Evolutionary conservation across 2,329 filamentous ascomycete species (phyloP).

Genomic region (Hyphodiscus sp.): DNA sequence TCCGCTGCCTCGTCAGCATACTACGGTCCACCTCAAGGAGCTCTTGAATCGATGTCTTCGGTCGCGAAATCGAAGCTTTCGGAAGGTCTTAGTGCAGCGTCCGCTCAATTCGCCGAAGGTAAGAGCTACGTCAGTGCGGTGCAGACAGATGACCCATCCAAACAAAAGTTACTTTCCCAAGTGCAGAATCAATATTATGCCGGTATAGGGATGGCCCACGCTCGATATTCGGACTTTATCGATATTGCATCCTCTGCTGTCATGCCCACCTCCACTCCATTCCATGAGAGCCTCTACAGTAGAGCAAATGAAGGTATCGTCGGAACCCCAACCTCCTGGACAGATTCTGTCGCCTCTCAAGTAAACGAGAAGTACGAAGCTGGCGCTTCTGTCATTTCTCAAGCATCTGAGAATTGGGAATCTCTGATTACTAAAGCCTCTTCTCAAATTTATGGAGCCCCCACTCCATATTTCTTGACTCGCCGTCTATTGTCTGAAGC

Average conservation of each 20-base stretch:
- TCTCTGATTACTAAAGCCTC: constrained; percentile 28
- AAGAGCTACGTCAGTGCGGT: constrained; percentile 58
- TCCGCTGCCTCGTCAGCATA: constrained; percentile 44
- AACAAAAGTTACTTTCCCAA: constrained; percentile 52
- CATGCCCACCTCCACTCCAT: constrained; percentile 52
- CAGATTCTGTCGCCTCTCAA: constrained; percentile 43
- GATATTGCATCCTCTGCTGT: constrained; percentile 64
- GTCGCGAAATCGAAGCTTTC: constrained; percentile 64
- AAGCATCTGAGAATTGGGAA: constrained; percentile 36
- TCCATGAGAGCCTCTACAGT: constrained; percentile 29
- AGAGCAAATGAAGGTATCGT: constrained; percentile 18
- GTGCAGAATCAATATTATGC: constrained; percentile 67
- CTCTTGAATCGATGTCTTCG: constrained; percentile 52
- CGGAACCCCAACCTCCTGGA: constrained; percentile 35
- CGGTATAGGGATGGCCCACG: constrained; percentile 71
- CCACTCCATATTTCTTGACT: constrained; percentile 32
- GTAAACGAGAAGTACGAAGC: too few species aligned
- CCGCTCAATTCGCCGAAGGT: constrained; percentile 63
- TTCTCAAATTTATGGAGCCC: constrained; percentile 27
- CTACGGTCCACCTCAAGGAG: constrained; percentile 45
- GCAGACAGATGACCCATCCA: constrained; percentile 40
- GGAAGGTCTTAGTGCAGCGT: constrained; percentile 64
- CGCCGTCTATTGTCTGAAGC: constrained; percentile 42
- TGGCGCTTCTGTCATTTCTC: constrained; percentile 43
- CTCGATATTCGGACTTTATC: constrained; percentile 70